Evolutionary conservation across 495 filamentous ascomycete species (phyloP), one percentile per base, ranked within the genome.

Genomic region (Lophium mytilinum): DNA sequence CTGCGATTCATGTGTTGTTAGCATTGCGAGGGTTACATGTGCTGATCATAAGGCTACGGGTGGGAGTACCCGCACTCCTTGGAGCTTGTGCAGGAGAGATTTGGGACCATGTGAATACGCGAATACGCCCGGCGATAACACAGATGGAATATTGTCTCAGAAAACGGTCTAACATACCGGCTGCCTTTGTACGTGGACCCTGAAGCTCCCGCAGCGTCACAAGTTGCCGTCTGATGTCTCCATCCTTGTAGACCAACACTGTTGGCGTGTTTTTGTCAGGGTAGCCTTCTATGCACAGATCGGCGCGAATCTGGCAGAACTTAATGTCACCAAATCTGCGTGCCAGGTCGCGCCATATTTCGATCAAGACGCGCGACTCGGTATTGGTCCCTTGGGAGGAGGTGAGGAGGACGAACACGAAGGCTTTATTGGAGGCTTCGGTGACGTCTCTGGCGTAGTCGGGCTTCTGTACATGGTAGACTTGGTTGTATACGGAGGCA

Each of bases 221-320:
- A 56, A 95, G 70, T 70, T 96, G 92, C 70, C 80, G 89, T 65
- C 82, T 80, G 52, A 99, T 94, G 71, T 97, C 90, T 17, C 89
- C 90, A 61, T 96, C 87, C 66, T 83, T 83, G 66, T 97, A 99
- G 0, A 95, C 81, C 54, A 99, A 72, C 34, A 99, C 91, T 7
- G 93, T 99, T 9, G 93, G 93, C 48, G 89, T 94, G 66, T 96
- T 97, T 51, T 79, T 78, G 67, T 97, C 94, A 14, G 93, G 93
- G 69, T 97, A 99, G 18, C 86, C 86, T 72, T 97, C 93, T 65
- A 99, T 96, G 55, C 93, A 95, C 80, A 95, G 84, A 66, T 90
- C 85, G 2, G 83, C 93, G 62, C 83, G 78, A 45, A 99, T 97
- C 72, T 99, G 89, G 69, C 91, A 96, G 74, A 99, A 99, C 72